phyloP scores from a whole-genome alignment of 306 rosid genomes.

The Pterocarpus santalinus region DNA sequence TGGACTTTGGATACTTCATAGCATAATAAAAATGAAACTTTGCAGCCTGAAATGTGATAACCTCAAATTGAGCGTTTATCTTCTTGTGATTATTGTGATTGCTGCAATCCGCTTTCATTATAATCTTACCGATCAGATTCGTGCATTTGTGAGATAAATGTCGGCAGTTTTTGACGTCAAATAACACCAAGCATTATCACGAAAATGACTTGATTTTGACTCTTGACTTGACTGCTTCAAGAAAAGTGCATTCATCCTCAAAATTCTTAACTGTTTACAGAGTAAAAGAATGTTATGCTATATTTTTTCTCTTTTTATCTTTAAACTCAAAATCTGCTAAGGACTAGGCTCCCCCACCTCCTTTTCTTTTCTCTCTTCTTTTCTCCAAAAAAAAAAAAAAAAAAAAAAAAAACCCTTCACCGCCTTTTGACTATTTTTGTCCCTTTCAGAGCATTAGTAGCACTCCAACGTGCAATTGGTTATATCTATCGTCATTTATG shows the following conservation, averaged over 20 bases:
- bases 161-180: slow-evolving; percentile 5
- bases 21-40: neutral
- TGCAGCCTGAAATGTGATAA: neutral
- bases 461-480: no score
- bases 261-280: no score
- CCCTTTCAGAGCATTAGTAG: no score
- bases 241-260: slow-evolving; percentile 31
- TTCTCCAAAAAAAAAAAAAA: no score
- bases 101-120: slow-evolving; percentile 10
- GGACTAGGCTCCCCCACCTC: neutral
- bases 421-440: no score
- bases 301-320: no score
- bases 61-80: neutral
- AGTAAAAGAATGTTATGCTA: no score
- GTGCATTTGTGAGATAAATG: neutral
- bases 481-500: no score
- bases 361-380: neutral
- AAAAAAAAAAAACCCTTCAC: no score
- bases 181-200: neutral
- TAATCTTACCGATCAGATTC: slow-evolving; percentile 6
- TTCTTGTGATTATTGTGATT: neutral
- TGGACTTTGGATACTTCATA: slow-evolving; percentile 5
- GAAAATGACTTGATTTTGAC: slow-evolving; percentile 42
- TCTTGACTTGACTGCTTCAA: neutral
- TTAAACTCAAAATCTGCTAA: neutral